These are phyloP conservation scores for Bipolaris sorokiniana DNA, from an alignment of 2,329 filamentous ascomycete species.

Conservation along the genomic window DNA sequence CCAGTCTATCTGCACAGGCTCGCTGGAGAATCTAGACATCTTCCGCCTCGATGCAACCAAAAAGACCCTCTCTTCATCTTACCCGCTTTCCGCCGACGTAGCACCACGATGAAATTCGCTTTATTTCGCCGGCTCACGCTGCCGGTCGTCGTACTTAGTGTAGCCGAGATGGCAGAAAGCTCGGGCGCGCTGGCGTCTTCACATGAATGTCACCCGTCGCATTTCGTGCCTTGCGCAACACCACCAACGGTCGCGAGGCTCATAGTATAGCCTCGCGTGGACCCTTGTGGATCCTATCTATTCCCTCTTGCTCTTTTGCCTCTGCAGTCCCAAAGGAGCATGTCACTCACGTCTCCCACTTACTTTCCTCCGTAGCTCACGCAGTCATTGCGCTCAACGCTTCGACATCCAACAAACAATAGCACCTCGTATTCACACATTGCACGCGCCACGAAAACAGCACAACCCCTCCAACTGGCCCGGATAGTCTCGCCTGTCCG, in stretches of 20 bases:
- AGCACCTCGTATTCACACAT: neutral
- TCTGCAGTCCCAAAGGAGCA: neutral
- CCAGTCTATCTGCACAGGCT: neutral
- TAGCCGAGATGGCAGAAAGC: constrained; percentile 1
- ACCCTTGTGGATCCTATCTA: neutral
- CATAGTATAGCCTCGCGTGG: neutral
- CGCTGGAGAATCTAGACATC: too few relatives aligned
- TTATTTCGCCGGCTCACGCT: neutral
- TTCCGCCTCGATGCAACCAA: neutral
- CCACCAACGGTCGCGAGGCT: neutral
- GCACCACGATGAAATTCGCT: neutral
- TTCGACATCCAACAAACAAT: neutral
- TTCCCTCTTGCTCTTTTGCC: neutral
- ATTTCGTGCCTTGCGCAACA: constrained; percentile 2
- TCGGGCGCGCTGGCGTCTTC: constrained; percentile 10
- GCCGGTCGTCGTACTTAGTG: neutral
- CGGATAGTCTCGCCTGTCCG: neutral
- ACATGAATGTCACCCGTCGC: constrained; percentile 7
- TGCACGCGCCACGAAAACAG: neutral
- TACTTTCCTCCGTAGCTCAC: constrained; percentile 1
- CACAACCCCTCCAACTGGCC: neutral
- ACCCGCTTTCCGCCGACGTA: neutral
- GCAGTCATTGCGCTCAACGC: constrained; percentile 2
- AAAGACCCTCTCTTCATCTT: neutral
- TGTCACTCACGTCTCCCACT: neutral